Conservation (phyloP, 73 alveolate species). For the Paramecium caudatum region DNA sequence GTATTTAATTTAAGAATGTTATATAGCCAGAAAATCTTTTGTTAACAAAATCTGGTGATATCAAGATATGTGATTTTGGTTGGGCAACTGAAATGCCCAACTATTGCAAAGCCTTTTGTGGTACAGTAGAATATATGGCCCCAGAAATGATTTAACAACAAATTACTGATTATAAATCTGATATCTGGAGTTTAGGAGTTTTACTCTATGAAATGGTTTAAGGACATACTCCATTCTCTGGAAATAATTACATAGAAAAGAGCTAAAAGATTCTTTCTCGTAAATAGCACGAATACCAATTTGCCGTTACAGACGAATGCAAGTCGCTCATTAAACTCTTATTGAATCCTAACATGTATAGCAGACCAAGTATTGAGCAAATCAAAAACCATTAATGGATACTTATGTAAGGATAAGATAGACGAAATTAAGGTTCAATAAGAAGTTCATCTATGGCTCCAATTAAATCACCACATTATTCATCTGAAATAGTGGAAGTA, state of each 20-base stretch:
- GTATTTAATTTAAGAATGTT: background rate
- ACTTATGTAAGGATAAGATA: conserved; percentile 9
- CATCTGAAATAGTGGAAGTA: conserved; percentile 3
- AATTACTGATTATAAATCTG: conserved; percentile 22
- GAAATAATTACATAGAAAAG: background rate
- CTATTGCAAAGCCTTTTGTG: conserved; percentile 89
- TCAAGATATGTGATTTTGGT: conserved; percentile 91
- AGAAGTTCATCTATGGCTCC: conserved; percentile 28
- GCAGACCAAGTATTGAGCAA: background rate
- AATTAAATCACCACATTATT: background rate
- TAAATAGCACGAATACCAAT: background rate
- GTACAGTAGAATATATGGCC: conserved; percentile 72
- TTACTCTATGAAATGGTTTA: conserved; percentile 52
- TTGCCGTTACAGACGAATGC: conserved; percentile 50
- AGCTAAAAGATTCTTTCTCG: background rate
- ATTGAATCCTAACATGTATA: background rate
- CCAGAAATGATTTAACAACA: conserved; percentile 34
- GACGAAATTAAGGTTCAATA: conserved; percentile 6
- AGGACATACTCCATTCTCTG: conserved; percentile 40
- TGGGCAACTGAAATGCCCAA: conserved; percentile 83
- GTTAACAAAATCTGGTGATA: conserved; percentile 33
- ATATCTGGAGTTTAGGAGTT: conserved; percentile 64
- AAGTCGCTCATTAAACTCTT: background rate
- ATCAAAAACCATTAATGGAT: conserved; percentile 28
- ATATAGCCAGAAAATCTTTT: conserved; percentile 83